Percentiles rank a stretch among this genome's conserved stretches.
Conservation (phyloP, 2,329 filamentous ascomycete species). For the Teratosphaeria nubilosa region DNA sequence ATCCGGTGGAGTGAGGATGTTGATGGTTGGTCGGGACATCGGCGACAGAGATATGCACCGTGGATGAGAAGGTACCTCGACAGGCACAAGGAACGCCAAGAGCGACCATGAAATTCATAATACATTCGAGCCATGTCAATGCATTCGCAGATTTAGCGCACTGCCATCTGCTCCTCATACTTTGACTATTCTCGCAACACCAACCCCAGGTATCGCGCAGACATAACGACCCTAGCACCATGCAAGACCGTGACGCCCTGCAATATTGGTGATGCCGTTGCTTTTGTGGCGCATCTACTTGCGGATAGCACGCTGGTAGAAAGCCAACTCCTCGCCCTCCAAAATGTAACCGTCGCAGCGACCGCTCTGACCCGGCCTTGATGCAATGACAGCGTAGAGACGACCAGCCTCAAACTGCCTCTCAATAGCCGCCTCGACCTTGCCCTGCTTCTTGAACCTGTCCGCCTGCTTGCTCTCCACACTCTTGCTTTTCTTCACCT, state of each 20-base stretch:
- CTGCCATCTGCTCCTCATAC: neutral
- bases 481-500: slow-evolving; percentile 85
- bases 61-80: neutral
- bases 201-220: neutral
- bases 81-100: neutral
- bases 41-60: neutral
- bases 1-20: neutral
- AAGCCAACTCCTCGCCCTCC: slow-evolving; percentile 98
- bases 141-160: neutral
- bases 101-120: neutral
- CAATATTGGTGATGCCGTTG: neutral
- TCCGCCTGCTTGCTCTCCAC: slow-evolving; percentile 95
- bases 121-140: neutral
- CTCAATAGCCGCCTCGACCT: slow-evolving; percentile 88
- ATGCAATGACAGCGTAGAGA: slow-evolving; percentile 85
- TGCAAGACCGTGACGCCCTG: neutral
- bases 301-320: slow-evolving; percentile 99
- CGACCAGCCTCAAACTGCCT: slow-evolving; percentile 99
- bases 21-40: neutral
- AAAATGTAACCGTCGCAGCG: slow-evolving; percentile 95
- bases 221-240: neutral
- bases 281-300: slow-evolving; percentile 57
- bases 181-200: neutral
- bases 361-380: slow-evolving; percentile 91
- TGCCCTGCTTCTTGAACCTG: slow-evolving; percentile 71